Evolutionary conservation across 495 filamentous ascomycete species (phyloP).

Genomic region (Penicillium coprophilum): DNA sequence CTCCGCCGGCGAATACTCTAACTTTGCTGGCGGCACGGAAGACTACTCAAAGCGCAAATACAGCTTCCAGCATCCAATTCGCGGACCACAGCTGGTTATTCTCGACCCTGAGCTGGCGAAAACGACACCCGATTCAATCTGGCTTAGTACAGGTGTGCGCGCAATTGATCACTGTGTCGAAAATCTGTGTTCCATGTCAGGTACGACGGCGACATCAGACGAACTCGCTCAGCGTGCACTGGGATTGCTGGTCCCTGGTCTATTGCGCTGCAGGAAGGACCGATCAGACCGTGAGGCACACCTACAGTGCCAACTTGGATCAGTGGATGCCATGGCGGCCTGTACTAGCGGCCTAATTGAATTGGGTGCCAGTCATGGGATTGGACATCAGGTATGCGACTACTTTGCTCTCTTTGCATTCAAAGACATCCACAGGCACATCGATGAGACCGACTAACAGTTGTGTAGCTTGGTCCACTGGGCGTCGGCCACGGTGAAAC

Average conservation of each 20-base stretch:
- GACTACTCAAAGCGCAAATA: constrained; percentile 53
- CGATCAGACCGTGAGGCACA: constrained; percentile 47
- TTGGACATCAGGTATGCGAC: constrained; percentile 57
- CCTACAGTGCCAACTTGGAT: constrained; percentile 54
- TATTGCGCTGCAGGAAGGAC: constrained; percentile 51
- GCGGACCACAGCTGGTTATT: constrained; percentile 55
- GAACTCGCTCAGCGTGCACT: constrained; percentile 45
- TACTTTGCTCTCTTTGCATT: background rate
- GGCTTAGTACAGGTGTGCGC: constrained; percentile 61
- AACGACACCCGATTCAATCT: constrained; percentile 58
- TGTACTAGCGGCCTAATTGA: constrained; percentile 45
- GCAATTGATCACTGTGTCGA: constrained; percentile 68
- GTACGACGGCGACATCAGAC: constrained; percentile 42
- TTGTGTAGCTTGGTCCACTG: constrained; percentile 53
- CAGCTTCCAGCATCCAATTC: constrained; percentile 46
- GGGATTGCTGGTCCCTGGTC: constrained; percentile 47
- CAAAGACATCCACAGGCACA: background rate
- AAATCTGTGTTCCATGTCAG: constrained; percentile 48
- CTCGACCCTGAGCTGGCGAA: constrained; percentile 55
- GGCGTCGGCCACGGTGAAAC: constrained; percentile 67
- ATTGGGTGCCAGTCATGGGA: constrained; percentile 62
- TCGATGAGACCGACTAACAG: background rate
- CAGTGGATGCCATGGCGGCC: constrained; percentile 56
- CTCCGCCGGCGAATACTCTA: constrained; percentile 62
- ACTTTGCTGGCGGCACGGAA: constrained; percentile 57